Conservation (phyloP, 1,139 yeast genomes). For the Saccharomyces uvarum region DNA sequence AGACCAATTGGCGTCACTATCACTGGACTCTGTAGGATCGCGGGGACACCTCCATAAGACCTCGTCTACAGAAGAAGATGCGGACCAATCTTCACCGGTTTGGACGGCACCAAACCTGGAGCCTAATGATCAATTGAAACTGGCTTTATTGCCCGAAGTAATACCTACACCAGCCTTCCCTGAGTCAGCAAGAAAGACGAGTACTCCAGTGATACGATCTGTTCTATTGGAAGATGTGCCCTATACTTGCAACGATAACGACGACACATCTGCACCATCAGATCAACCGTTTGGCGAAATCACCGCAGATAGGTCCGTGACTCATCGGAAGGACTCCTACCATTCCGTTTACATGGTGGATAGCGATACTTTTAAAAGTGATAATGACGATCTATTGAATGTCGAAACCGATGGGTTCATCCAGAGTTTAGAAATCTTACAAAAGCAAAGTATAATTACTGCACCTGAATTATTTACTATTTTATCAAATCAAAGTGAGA, state of each 20-base stretch:
- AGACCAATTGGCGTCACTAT: slow-evolving; percentile 6
- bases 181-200: slow-evolving; percentile 3
- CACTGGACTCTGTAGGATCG: slow-evolving; percentile 3
- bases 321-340: slow-evolving; percentile 34
- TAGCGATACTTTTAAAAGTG: slow-evolving; percentile 24
- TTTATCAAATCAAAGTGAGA: slow-evolving; percentile 16
- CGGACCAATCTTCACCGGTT: slow-evolving; percentile 24
- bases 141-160: slow-evolving; percentile 20
- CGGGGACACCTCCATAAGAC: not conserved
- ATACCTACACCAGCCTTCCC: slow-evolving; percentile 11
- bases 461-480: slow-evolving; percentile 28
- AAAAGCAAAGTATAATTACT: slow-evolving; percentile 27
- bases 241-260: not conserved
- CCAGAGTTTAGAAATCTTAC: slow-evolving; percentile 22
- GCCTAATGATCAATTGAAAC: slow-evolving; percentile 34
- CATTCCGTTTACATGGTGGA: slow-evolving; percentile 33
- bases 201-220: slow-evolving; percentile 1
- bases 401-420: slow-evolving; percentile 12
- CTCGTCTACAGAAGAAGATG: slow-evolving; percentile 7
- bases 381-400: slow-evolving; percentile 8
- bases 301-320: slow-evolving; percentile 16
- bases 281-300: slow-evolving; percentile 7
- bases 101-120: slow-evolving; percentile 36
- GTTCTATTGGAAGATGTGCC: not conserved
- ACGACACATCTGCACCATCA: not conserved